phyloP scores from a whole-genome alignment of 2,329 filamentous ascomycete genomes.

The Aspergillus ochraceus region DNA sequence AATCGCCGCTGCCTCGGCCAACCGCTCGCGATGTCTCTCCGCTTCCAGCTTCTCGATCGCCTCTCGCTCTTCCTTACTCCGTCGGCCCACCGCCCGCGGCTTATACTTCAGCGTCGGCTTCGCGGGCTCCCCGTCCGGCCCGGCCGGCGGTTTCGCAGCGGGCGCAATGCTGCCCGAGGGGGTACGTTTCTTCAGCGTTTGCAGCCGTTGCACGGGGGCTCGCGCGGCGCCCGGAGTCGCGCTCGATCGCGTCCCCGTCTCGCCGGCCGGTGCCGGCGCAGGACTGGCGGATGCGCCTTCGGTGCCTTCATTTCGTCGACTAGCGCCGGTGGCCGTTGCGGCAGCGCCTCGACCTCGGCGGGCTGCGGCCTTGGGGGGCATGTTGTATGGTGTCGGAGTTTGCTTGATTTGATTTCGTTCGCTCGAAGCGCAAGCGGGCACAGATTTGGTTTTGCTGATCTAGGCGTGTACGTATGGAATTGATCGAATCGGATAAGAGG shows the following conservation, averaged over 20 bases:
- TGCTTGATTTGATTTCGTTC: not conserved
- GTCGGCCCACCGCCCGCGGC: conserved; percentile 42
- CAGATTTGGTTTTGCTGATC: too few relatives aligned
- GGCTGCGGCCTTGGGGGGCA: conserved; percentile 36
- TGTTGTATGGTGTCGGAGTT: conserved; percentile 6
- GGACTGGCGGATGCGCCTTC: conserved; percentile 18
- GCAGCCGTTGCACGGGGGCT: conserved; percentile 42
- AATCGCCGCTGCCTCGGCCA: conserved; percentile 43
- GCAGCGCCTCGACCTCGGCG: conserved; percentile 27
- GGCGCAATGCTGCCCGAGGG: conserved; percentile 39
- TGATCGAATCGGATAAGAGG: too few relatives aligned
- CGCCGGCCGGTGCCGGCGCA: conserved; percentile 8
- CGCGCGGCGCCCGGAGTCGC: conserved; percentile 18
- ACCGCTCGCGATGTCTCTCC: conserved; percentile 39
- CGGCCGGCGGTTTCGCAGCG: conserved; percentile 15
- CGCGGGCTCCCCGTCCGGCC: conserved; percentile 26
- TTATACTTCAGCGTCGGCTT: conserved; percentile 46
- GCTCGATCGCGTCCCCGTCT: conserved; percentile 1
- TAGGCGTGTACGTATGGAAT: too few relatives aligned
- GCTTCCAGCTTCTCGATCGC: conserved; percentile 44
- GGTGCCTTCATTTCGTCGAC: conserved; percentile 16
- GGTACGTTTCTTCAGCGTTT: conserved; percentile 42
- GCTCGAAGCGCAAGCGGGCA: not conserved
- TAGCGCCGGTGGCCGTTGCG: conserved; percentile 14
- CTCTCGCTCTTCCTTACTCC: conserved; percentile 48